Evolutionary conservation across 1,139 yeast species (phyloP), one percentile per base, ranked within the genome.

Genomic region (Petasospora fabianii): DNA sequence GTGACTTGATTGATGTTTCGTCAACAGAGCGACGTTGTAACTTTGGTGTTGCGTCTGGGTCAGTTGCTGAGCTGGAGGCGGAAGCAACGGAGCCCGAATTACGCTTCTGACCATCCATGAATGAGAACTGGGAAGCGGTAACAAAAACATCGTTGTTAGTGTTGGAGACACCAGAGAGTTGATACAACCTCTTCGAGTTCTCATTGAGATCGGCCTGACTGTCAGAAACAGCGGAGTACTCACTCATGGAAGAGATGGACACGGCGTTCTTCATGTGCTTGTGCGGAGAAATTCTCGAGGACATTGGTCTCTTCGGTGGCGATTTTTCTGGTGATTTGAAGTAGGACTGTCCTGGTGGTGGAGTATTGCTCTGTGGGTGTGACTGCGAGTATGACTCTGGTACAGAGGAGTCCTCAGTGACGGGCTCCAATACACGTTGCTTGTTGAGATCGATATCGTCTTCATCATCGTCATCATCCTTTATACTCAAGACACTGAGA

Each of bases 41-140:
- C 18, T 34, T 41, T 28, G 44, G 41, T 3, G 44, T 41, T 4
- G 36, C 29, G 19, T 37, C 39, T 11, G 27, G n/a, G 18, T 41
- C 44, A 3, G 39, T 35, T 3, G 15, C 20, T 9, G 20, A 22
- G 15, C 38, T 38, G 13, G 14, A 4, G 24, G 12, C 17, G 24
- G 24, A 22, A 10, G 34, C 31, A 18, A 28, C 19, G n/a, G 42
- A 39, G 3, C 18, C 27, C 32, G n/a, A n/a, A n/a, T n/a, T n/a
- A n/a, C 39, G 32, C 28, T 35, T 39, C 30, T 35, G 19, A 30
- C 31, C 22, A 20, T 42, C 52, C 33, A 51, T 35, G 12, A 54
- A 35, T 6, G 62, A 56, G 28, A 67, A 60, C 38, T 69, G 70
- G 0, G 66, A 56, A 1, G 73, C 74, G 4, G 73, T 69, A 10